Base-by-base conservation (phyloP, 441 rosid genomes). In the Gossypium schwendimanii region DNA sequence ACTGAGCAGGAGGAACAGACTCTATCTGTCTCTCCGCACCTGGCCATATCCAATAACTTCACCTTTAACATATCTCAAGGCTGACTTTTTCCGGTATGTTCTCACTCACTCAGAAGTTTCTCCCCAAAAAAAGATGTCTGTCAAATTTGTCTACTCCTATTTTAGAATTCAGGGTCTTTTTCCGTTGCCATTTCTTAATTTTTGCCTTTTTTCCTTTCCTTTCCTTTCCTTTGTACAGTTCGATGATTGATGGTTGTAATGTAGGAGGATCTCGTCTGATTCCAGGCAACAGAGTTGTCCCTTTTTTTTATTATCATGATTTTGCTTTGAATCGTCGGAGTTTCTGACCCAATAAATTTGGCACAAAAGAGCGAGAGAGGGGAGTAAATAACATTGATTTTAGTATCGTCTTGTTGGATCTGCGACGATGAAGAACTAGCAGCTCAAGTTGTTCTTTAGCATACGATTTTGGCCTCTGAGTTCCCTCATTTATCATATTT, bases 341-440 rank as follows among this genome's bases (percentile, higher is more conserved):
- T 54, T 73, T 73, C 50, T 63, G 64, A 54, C 69, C 26, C 70
- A 17, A 31, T 12, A 65, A 28, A 9, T 24, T 11, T 62, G 4
- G 60, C 3, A 20, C 28, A 47, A 57, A 44, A 17, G 39, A 33
- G 39, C 39, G 39, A 6, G 33, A 31, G 33, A 31, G 33, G 33
- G 33, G 33, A 3, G 14, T 66, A 44, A 71, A 61, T 24, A 50
- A 1, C 39, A 52, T 72, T 36, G 69, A 66, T 73, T 72, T 18
- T 67, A 41, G 55, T 41, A 6, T 59, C 79, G 6, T 63, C 53
- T 31, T 71, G 54, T 61, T 15, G 75, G 86, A 84, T 83, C 73
- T 80, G 20, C 65, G 75, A 2, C 80, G 84, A 79, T 68, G 84
- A 75, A 80, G 83, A 78, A 80, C 63, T 80, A 39, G 73, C 78